Conservation (phyloP, 164 flowering plant genomes). For the Houttuynia cordata region DNA sequence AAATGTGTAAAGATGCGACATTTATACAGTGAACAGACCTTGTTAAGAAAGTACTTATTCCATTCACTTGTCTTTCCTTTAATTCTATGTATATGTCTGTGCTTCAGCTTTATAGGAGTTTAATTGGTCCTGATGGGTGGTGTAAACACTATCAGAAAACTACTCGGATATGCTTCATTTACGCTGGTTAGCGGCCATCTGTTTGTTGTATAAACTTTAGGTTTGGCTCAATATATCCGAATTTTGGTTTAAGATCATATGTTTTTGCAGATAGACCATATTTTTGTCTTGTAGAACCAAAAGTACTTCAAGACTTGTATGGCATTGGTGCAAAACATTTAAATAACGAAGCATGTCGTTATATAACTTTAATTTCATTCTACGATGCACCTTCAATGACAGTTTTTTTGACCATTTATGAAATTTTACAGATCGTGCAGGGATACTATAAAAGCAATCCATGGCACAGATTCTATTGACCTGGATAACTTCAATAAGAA, state of each 20-base stretch:
- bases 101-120: slow-evolving; percentile 47
- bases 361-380: background rate
- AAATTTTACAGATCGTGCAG: slow-evolving; percentile 46
- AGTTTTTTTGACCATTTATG: background rate
- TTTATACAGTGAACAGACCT: too few relatives aligned
- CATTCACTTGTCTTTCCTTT: too few relatives aligned
- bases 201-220: background rate
- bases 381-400: background rate
- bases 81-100: background rate
- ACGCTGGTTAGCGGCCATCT: slow-evolving; percentile 32
- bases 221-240: background rate
- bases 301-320: slow-evolving; percentile 41
- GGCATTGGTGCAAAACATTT: slow-evolving; percentile 55
- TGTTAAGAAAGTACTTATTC: too few relatives aligned
- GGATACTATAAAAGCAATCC: slow-evolving; percentile 65
- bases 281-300: slow-evolving; percentile 72
- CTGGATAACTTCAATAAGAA: slow-evolving; percentile 36
- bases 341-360: slow-evolving; percentile 82
- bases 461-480: slow-evolving; percentile 52
- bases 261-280: slow-evolving; percentile 56
- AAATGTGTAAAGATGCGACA: too few relatives aligned
- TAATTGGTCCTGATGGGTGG: slow-evolving; percentile 85
- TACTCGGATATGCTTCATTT: slow-evolving; percentile 69
- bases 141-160: slow-evolving; percentile 57
- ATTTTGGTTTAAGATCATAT: background rate